A percentile compares a stretch with the other conserved stretches of the same genome.
Evolutionary conservation across 1,284 basidiomycete genomes (phyloP).

Genomic region (Ustilago bromivora): DNA sequence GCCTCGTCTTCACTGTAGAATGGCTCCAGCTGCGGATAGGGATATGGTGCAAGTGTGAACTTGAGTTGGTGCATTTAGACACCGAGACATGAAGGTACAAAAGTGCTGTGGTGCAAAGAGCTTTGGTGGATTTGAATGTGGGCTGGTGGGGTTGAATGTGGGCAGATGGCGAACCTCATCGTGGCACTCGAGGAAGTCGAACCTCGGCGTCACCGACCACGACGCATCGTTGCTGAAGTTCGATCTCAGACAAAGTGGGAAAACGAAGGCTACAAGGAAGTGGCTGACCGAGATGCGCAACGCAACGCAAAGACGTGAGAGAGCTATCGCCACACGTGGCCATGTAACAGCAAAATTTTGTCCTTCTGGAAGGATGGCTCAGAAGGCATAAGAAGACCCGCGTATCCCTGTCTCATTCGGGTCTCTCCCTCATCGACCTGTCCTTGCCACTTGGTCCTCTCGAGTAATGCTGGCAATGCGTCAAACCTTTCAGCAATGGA

Average conservation of each 20-base stretch:
- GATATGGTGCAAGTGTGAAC: background rate
- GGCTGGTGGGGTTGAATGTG: too few species aligned
- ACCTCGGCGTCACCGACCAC: background rate
- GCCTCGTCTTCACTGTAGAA: slow-evolving; percentile 19
- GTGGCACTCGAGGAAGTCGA: too few species aligned
- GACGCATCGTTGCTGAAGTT: background rate
- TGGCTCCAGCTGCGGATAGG: slow-evolving; percentile 14
- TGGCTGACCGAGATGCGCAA: background rate
- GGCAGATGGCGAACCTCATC: too few species aligned
- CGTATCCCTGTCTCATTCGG: background rate
- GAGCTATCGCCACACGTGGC: background rate
- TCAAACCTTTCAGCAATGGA: background rate
- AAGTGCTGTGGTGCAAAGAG: too few species aligned
- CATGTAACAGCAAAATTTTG: background rate
- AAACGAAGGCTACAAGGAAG: background rate
- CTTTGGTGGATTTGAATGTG: too few species aligned
- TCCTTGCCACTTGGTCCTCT: background rate
- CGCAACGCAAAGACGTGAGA: too few species aligned
- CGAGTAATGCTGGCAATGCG: background rate
- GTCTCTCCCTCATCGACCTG: background rate
- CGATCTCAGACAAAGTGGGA: background rate
- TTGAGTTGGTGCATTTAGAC: too few species aligned
- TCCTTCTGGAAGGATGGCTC: background rate
- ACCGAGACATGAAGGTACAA: too few species aligned
- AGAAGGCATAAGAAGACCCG: background rate